Evolutionary conservation across 495 filamentous ascomycete species (phyloP).

Genomic region (Neurospora discreta): DNA sequence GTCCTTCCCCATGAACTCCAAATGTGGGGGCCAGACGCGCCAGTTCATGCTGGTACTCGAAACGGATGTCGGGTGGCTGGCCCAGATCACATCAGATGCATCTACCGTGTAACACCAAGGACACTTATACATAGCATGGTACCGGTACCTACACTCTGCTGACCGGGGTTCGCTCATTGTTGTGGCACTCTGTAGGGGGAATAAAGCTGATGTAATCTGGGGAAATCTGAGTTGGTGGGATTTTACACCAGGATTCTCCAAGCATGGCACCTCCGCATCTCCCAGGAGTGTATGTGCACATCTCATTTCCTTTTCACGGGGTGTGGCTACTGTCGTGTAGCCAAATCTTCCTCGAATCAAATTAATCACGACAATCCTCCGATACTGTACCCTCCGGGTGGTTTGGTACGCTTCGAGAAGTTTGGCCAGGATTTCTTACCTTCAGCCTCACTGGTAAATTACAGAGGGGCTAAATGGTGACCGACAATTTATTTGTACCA

Average conservation of each 20-base stretch:
- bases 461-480: not conserved
- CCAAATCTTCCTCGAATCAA: not conserved
- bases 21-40: not conserved
- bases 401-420: not conserved
- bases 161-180: not conserved
- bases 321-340: not conserved
- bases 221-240: not conserved
- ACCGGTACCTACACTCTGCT: not conserved
- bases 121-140: not conserved
- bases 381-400: not conserved
- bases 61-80: not conserved
- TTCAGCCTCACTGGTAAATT: not conserved
- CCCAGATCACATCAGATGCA: not conserved
- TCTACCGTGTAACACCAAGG: not conserved
- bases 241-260: not conserved
- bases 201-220: not conserved
- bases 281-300: not conserved
- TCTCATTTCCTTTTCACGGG: not conserved
- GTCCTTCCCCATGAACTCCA: not conserved
- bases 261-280: not conserved
- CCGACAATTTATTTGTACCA: not conserved
- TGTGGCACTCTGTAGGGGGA: not conserved
- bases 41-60: not conserved
- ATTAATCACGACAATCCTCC: not conserved
- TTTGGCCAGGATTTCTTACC: not conserved